Evolutionary conservation across 1,284 basidiomycete species (phyloP).

Genomic region (Ceraceosorus guamensis): DNA sequence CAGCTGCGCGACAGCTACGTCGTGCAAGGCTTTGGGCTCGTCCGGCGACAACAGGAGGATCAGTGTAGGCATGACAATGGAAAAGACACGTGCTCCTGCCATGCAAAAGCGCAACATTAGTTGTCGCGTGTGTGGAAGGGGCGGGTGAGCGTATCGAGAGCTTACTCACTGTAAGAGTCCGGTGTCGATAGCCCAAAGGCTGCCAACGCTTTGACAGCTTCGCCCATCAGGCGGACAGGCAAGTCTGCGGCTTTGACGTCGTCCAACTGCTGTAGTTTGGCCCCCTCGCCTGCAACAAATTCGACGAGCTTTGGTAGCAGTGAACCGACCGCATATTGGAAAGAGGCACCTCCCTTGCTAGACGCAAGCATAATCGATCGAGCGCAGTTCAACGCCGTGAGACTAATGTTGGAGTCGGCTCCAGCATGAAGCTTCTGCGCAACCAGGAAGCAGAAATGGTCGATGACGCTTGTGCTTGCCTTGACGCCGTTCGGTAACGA

Average conservation of each 20-base stretch:
- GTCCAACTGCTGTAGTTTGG: background rate
- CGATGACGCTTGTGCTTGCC: slow-evolving; percentile 68
- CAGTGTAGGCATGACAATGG: background rate
- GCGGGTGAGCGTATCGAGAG: background rate
- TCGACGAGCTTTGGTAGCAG: background rate
- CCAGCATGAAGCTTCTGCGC: background rate
- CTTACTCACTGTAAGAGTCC: background rate
- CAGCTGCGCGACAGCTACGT: background rate
- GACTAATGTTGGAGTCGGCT: background rate
- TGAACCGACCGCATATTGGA: background rate
- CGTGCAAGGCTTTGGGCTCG: background rate
- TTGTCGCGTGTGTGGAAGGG: background rate
- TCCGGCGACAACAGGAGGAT: background rate
- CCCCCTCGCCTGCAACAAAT: background rate
- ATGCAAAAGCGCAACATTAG: no score
- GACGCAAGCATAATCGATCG: background rate
- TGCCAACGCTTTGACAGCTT: background rate
- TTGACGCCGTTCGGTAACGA: slow-evolving; percentile 63
- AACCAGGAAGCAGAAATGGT: slow-evolving; percentile 55
- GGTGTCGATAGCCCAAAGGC: background rate
- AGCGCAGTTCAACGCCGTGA: background rate
- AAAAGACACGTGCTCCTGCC: background rate
- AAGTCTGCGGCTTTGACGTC: background rate
- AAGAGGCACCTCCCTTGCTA: background rate
- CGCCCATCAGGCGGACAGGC: background rate